Evolutionary conservation across 176 grass and related monocot species (phyloP).

Genomic region (Paspalum vaginatum): DNA sequence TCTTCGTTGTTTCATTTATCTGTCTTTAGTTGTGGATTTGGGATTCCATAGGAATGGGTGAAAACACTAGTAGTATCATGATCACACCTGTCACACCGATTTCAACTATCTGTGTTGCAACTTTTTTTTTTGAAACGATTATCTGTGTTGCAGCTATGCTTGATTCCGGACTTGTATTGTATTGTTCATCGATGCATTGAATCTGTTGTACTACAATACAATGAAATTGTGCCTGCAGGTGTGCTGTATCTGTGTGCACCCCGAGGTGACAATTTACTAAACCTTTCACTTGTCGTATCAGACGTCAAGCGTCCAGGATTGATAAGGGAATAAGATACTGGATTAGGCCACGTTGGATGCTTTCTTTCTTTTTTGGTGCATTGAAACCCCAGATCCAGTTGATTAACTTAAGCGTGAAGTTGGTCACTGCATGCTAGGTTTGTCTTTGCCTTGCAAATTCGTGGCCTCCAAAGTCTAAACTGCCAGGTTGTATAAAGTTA

Average conservation of each 20-base stretch:
- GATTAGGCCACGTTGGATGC: background rate
- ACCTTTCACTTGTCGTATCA: background rate
- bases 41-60: background rate
- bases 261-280: background rate
- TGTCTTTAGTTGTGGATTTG: background rate
- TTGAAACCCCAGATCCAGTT: background rate
- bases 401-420: background rate
- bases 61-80: background rate
- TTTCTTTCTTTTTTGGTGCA: background rate
- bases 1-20: background rate
- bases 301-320: background rate
- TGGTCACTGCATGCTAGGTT: background rate
- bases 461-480: background rate
- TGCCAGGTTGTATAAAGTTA: background rate
- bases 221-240: background rate
- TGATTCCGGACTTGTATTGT: background rate
- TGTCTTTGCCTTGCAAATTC: constrained; percentile 2
- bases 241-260: background rate
- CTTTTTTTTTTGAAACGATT: too few relatives aligned
- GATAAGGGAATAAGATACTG: background rate
- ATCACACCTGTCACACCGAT: background rate
- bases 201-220: background rate
- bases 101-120: too few relatives aligned
- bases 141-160: background rate
- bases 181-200: background rate